phyloP scores from a whole-genome alignment of 179 eudicot species.

The Vitellaria paradoxa region DNA sequence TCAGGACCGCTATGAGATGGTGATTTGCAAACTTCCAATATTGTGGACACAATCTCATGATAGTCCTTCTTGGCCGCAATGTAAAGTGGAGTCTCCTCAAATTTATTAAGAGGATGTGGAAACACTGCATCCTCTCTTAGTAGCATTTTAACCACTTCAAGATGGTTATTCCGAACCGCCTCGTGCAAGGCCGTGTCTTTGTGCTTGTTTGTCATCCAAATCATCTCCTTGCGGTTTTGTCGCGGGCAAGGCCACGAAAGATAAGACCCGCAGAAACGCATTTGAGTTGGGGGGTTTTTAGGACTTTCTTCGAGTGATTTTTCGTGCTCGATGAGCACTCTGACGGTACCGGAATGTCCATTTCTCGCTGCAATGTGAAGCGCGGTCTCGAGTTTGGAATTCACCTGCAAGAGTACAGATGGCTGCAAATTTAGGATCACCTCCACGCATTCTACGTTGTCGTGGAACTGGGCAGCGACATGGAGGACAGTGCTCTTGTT shows the following conservation, averaged over 20 bases:
- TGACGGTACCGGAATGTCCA: not conserved
- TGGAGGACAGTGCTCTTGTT: not conserved
- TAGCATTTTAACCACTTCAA: not conserved
- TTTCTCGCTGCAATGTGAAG: not conserved
- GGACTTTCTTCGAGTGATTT: not conserved
- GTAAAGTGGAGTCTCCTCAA: constrained; percentile 13
- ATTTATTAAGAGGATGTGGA: not conserved
- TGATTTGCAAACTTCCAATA: not conserved
- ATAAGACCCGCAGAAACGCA: too few species aligned
- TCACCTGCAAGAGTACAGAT: not conserved
- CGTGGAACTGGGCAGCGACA: not conserved
- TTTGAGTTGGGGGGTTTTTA: not conserved
- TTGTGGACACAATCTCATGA: not conserved
- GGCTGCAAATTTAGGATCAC: not conserved
- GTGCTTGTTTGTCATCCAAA: not conserved
- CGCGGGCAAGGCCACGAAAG: too few species aligned
- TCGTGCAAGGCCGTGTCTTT: constrained; percentile 15
- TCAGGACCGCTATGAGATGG: not conserved
- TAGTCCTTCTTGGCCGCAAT: not conserved
- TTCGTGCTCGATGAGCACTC: not conserved
- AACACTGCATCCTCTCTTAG: too few species aligned
- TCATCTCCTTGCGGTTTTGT: too few species aligned
- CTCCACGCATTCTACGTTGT: not conserved
- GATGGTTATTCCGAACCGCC: not conserved
- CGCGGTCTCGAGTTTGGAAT: not conserved